Conservation (phyloP, 495 filamentous ascomycete genomes). For the Trichocladium uniseriatum region DNA sequence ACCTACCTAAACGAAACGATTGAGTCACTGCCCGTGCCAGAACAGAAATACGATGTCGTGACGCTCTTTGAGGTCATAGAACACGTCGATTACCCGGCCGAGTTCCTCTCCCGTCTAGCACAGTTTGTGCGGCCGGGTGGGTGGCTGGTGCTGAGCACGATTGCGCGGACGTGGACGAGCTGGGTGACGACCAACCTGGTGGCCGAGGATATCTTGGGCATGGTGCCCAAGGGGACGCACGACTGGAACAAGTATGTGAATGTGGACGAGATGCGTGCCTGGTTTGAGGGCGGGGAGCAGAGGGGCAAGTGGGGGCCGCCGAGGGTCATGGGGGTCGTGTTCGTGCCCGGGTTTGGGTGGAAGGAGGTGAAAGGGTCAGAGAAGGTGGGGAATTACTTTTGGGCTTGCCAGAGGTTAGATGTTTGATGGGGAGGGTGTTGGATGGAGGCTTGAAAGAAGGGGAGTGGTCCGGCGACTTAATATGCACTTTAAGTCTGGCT, state of each 20-base stretch:
- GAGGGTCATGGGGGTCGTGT: conserved; percentile 73
- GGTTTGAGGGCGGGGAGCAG: conserved; percentile 32
- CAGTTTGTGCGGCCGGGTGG: conserved; percentile 79
- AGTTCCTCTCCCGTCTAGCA: conserved; percentile 60
- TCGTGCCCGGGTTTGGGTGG: conserved; percentile 88
- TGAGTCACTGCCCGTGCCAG: conserved; percentile 49
- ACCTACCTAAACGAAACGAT: conserved; percentile 61
- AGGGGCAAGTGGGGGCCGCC: conserved; percentile 43
- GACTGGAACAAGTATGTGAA: conserved; percentile 96
- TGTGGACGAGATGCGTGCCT: conserved; percentile 63
- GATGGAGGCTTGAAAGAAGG: too few species aligned
- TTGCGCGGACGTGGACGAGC: conserved; percentile 74
- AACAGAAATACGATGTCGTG: conserved; percentile 52
- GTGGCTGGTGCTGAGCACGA: conserved; percentile 86
- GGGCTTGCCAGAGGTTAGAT: conserved; percentile 61
- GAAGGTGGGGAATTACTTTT: conserved; percentile 93
- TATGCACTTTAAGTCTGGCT: too few species aligned
- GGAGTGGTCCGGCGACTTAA: too few species aligned
- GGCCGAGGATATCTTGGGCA: conserved; percentile 77
- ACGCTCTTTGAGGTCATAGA: conserved; percentile 91
- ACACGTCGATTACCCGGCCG: conserved; percentile 63
- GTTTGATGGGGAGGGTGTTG: neutral
- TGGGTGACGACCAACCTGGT: conserved; percentile 88
- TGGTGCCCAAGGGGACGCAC: conserved; percentile 88
- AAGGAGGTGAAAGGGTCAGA: conserved; percentile 74